These are phyloP conservation scores for Aspergillus aculeatus DNA, from an alignment of 2,329 filamentous ascomycete species.

Conservation along the genomic window DNA sequence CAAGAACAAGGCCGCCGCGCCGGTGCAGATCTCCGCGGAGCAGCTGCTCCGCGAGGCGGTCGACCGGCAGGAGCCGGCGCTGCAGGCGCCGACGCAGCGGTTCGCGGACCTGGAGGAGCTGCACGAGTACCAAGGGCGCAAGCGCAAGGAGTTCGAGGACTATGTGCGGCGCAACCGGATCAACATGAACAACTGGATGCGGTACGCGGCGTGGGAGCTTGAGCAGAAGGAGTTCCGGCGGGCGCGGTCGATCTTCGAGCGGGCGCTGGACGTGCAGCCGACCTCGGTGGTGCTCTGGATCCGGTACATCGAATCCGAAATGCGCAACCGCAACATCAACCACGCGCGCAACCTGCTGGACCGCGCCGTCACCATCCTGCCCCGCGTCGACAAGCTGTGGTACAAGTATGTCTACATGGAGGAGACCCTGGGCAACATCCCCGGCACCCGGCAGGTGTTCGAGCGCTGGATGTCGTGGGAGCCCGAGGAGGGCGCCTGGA, in stretches of 20 bases:
- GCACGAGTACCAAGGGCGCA: slow-evolving; percentile 94
- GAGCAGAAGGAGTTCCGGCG: slow-evolving; percentile 97
- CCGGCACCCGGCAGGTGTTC: slow-evolving; percentile 89
- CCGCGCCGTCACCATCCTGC: slow-evolving; percentile 87
- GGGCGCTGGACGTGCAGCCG: slow-evolving; percentile 86
- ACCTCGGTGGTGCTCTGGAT: slow-evolving; percentile 88
- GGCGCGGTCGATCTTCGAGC: slow-evolving; percentile 89
- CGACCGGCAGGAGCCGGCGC: slow-evolving; percentile 83
- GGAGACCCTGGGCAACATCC: slow-evolving; percentile 92
- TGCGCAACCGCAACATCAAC: slow-evolving; percentile 94
- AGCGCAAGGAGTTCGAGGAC: slow-evolving; percentile 95
- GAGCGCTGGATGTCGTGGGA: slow-evolving; percentile 99
- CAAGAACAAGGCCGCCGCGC: slow-evolving; percentile 97
- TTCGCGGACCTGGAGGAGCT: slow-evolving; percentile 97
- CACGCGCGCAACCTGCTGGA: slow-evolving; percentile 94
- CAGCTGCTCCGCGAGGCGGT: slow-evolving; percentile 96
- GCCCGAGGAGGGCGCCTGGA: slow-evolving; percentile 93
- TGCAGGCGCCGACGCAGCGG: slow-evolving; percentile 88
- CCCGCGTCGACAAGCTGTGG: slow-evolving; percentile 93
- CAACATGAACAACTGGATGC: slow-evolving; percentile 98
- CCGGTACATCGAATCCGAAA: slow-evolving; percentile 91
- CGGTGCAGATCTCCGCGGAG: slow-evolving; percentile 89
- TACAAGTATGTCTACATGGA: slow-evolving; percentile 99
- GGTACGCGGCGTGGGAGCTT: slow-evolving; percentile 94
- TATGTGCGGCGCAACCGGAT: slow-evolving; percentile 93